A percentile compares a stretch with the other conserved stretches of the same genome.
Conservation (phyloP, 2,329 filamentous ascomycete species). For the Aureobasidium leucospermi region DNA sequence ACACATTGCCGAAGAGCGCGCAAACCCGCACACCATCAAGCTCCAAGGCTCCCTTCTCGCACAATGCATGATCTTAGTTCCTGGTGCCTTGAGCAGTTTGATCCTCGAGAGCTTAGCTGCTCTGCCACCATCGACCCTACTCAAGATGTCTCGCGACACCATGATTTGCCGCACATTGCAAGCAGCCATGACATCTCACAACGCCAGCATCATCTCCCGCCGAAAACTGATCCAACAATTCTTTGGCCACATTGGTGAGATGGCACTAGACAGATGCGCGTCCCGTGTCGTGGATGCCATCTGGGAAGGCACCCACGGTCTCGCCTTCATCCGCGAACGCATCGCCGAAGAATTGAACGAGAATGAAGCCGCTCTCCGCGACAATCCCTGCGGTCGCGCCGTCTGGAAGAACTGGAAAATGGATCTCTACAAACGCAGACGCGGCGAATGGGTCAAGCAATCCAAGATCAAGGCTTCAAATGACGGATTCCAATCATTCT, state of each 20-base stretch:
- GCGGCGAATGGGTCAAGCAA: constrained; percentile 57
- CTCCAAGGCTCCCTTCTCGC: constrained; percentile 78
- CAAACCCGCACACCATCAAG: constrained; percentile 7
- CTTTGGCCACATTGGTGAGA: constrained; percentile 52
- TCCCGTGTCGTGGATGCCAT: constrained; percentile 63
- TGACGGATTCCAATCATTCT: constrained; percentile 43
- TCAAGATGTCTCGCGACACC: constrained; percentile 59
- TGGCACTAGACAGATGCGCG: constrained; percentile 54
- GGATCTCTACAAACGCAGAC: constrained; percentile 59
- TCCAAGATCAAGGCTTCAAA: constrained; percentile 48
- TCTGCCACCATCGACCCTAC: constrained; percentile 42
- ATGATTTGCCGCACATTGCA: constrained; percentile 57
- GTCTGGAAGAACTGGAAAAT: constrained; percentile 71
- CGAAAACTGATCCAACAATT: constrained; percentile 59
- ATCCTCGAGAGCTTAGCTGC: constrained; percentile 55
- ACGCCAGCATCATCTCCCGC: constrained; percentile 49
- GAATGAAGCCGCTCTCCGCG: constrained; percentile 54
- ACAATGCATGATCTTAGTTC: constrained; percentile 68
- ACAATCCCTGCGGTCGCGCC: constrained; percentile 56
- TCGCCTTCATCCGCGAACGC: constrained; percentile 61
- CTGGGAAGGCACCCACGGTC: constrained; percentile 55
- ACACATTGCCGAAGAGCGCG: constrained; percentile 10
- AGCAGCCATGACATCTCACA: constrained; percentile 50
- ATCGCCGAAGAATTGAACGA: constrained; percentile 56
- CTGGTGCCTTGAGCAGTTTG: constrained; percentile 60